phyloP scores from a whole-genome alignment of 352 stramenopile genomes.

The Aphanomyces invadans region DNA sequence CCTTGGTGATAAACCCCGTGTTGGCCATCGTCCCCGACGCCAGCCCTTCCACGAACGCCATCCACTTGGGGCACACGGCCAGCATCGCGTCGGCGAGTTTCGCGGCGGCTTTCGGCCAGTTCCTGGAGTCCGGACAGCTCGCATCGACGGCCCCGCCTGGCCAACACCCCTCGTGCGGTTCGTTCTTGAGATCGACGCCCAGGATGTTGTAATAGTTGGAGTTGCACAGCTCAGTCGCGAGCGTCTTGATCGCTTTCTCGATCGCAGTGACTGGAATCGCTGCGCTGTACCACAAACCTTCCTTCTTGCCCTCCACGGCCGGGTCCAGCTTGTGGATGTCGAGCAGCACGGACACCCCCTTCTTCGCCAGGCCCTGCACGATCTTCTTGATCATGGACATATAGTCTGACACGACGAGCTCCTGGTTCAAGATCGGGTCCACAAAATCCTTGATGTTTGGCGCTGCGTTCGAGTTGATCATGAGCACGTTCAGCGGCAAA shows the following conservation, averaged over 20 bases:
- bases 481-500: conserved; percentile 73
- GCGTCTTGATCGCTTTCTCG: conserved; percentile 61
- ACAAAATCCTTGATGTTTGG: conserved; percentile 60
- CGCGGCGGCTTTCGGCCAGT: conserved; percentile 69
- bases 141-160: conserved; percentile 43
- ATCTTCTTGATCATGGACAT: conserved; percentile 81
- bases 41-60: conserved; percentile 63
- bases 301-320: conserved; percentile 52
- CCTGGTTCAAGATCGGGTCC: conserved; percentile 39
- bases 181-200: conserved; percentile 78
- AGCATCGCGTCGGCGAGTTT: conserved; percentile 55
- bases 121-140: conserved; percentile 44
- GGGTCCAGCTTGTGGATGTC: conserved; percentile 83
- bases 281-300: conserved; percentile 54
- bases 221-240: conserved; percentile 58
- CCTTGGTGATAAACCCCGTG: conserved; percentile 35
- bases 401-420: conserved; percentile 62
- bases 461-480: conserved; percentile 60
- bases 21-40: background rate
- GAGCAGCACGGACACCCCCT: conserved; percentile 72
- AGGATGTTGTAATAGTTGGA: conserved; percentile 81
- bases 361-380: conserved; percentile 67
- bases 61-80: conserved; percentile 63
- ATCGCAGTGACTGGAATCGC: conserved; percentile 45
- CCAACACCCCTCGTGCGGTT: conserved; percentile 66